Evolutionary conservation across 2,329 filamentous ascomycete species (phyloP).

Genomic region (Mycogone perniciosa): DNA sequence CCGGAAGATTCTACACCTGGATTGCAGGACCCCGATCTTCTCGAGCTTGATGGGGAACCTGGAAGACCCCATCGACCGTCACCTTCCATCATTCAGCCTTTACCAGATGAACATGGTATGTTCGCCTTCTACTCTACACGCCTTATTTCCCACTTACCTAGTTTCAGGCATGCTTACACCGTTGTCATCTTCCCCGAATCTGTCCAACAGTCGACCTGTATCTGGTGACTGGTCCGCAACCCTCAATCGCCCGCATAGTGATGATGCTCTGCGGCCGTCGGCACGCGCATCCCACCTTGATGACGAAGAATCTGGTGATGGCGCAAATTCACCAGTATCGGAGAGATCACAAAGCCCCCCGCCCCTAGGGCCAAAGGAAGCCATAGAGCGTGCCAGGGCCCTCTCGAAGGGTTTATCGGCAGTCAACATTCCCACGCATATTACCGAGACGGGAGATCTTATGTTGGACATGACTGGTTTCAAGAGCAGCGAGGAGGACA

Average conservation of each 20-base stretch:
- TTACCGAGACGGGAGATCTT: constrained; percentile 88
- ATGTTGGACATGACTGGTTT: constrained; percentile 99
- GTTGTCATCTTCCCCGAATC: constrained; percentile 46
- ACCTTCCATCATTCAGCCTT: constrained; percentile 34
- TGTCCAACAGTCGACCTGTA: constrained; percentile 38
- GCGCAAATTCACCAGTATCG: constrained; percentile 34
- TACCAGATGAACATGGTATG: constrained; percentile 26
- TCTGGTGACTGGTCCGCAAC: constrained; percentile 47
- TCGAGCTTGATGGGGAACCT: constrained; percentile 53
- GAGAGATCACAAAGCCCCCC: constrained; percentile 72
- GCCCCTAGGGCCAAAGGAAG: constrained; percentile 63
- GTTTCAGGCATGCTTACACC: constrained; percentile 44
- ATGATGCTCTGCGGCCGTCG: constrained; percentile 46
- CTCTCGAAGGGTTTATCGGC: constrained; percentile 82
- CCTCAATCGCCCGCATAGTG: constrained; percentile 44
- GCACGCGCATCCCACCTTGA: constrained; percentile 34
- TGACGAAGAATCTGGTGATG: constrained; percentile 31
- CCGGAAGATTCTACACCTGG: constrained; percentile 25
- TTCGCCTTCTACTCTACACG: neutral
- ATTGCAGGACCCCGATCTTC: constrained; percentile 62
- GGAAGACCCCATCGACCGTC: constrained; percentile 37
- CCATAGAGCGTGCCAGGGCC: constrained; percentile 73
- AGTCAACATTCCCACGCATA: constrained; percentile 85
- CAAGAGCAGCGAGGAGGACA: constrained; percentile 89
- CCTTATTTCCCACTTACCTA: constrained; percentile 4